Base-by-base conservation (phyloP, 2,329 filamentous ascomycete species). In the Curvularia spicifera region DNA sequence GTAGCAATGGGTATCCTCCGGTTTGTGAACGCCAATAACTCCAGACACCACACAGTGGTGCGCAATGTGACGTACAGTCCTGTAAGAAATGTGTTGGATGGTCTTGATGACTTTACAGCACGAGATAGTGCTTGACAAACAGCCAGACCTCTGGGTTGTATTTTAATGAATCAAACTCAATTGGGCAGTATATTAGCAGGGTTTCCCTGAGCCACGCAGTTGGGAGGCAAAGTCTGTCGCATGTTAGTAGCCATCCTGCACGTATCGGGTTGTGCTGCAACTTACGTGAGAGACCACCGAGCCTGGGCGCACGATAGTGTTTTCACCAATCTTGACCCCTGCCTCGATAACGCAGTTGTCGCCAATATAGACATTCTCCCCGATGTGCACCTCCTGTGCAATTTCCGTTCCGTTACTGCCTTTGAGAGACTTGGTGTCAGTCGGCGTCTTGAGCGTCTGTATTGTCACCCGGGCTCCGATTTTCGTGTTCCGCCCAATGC, bases 381-480 rank as follows among this genome's bases (percentile, higher is more conserved):
- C 91, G 61, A 98, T 94, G 33, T 83, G 84, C 54, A 98, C 89
- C 18, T 84, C 81, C 31, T 86, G 86, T 13, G 91, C 93, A 57
- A 88, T 78, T 70, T 91, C 89, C 6, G 86, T 85, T 33, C 90
- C 91, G 64, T 88, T 87, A 46, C 87, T 89, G 6, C 92, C 93
- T 68, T 90, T 87, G 22, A 91, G 84, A 63, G 85, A 84, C 73
- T 89, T 87, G 28, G 89, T 87, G 72, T 96, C 91, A 13, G 88
- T 87, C 42, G 88, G 87, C 48, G 90, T 83, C 42, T 87, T 89
- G 33, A 89, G 87, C 15, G 90, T 93, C 71, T 92, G 91, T 65
- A 98, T 90, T 63, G 87, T 94, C 56, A 97, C 94, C 66, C 93
- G 91, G 0, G 91, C 90, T 2, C 92, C 92, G 64, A 85, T 78